Conservation (phyloP, 345 rosid species). For the Firmiana major region DNA sequence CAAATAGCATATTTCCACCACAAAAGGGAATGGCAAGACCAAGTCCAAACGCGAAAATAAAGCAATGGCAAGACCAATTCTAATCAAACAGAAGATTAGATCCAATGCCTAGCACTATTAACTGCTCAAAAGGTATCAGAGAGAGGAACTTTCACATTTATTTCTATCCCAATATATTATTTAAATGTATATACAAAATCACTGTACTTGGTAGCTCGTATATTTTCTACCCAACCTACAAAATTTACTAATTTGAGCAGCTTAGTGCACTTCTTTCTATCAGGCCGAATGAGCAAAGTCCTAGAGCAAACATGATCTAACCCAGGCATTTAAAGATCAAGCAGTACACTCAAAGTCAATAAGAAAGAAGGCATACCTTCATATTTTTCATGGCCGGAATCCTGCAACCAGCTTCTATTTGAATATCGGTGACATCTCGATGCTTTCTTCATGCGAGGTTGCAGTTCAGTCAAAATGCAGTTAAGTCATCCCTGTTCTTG, state of each 20-base stretch:
- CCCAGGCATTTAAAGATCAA: neutral
- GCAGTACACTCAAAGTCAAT: neutral
- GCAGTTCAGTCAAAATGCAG: too few species aligned
- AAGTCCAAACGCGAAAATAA: neutral
- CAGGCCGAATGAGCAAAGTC: neutral
- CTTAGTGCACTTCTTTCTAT: neutral
- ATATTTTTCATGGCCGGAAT: neutral
- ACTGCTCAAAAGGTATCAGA: neutral
- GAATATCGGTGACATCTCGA: neutral
- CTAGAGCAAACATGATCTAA: neutral
- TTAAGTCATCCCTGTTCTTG: neutral
- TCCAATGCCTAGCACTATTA: neutral
- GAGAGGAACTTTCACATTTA: constrained; percentile 6
- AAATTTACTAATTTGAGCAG: constrained; percentile 18
- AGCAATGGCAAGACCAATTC: neutral
- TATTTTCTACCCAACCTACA: constrained; percentile 19
- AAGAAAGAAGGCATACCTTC: neutral
- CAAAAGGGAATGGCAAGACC: neutral
- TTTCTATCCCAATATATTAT: constrained; percentile 12
- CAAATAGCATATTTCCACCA: neutral
- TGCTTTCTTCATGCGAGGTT: neutral
- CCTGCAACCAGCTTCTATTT: neutral
- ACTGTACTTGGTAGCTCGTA: constrained; percentile 13
- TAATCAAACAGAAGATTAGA: neutral
- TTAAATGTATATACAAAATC: constrained; percentile 34